These are phyloP conservation scores for Hyaloscypha hepaticicola DNA, from an alignment of 495 filamentous ascomycete genomes.

Conservation along the genomic window DNA sequence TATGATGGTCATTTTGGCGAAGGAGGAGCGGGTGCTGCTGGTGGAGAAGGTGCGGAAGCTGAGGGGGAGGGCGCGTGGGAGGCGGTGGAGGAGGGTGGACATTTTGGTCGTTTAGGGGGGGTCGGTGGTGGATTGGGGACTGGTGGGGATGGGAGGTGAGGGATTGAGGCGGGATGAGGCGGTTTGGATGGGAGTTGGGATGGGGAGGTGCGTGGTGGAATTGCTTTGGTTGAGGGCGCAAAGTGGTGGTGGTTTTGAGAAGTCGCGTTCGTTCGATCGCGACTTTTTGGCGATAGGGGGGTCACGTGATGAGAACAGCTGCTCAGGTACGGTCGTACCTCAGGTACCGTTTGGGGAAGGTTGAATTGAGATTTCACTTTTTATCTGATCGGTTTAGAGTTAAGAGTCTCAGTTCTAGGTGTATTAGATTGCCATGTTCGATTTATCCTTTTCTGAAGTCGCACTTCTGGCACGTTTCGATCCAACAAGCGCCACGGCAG, in stretches of 20 bases:
- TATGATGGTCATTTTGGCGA: conserved; percentile 60
- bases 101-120: conserved; percentile 15
- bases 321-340: too few relatives aligned
- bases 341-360: too few relatives aligned
- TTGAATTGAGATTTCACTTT: too few relatives aligned
- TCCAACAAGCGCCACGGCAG: too few relatives aligned
- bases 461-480: too few relatives aligned
- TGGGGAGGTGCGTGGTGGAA: neutral
- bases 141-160: neutral
- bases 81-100: conserved; percentile 27
- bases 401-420: too few relatives aligned
- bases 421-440: too few relatives aligned
- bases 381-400: too few relatives aligned
- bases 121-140: conserved; percentile 2
- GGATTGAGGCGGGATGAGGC: neutral
- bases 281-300: neutral
- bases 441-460: too few relatives aligned
- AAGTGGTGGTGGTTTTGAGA: neutral
- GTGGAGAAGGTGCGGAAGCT: conserved; percentile 29
- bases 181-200: neutral
- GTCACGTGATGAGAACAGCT: too few relatives aligned
- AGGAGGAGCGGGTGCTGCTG: conserved; percentile 13
- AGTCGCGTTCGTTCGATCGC: neutral
- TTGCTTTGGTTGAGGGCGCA: conserved; percentile 4
- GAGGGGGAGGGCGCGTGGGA: conserved; percentile 15